phyloP scores from a whole-genome alignment of 768 basidiomycete species.

The Ramaria rubella region DNA sequence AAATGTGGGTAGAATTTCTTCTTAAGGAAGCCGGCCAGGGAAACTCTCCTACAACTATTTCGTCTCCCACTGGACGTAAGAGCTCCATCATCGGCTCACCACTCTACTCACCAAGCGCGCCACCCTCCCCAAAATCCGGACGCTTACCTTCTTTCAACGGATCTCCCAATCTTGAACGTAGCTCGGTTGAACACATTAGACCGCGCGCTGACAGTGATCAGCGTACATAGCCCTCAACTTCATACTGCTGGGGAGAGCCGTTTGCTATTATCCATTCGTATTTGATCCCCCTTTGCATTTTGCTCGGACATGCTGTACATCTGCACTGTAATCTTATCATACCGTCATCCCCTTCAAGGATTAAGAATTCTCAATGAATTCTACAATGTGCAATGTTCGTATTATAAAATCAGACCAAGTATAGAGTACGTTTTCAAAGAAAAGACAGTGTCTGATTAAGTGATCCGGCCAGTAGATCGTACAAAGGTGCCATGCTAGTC shows the following conservation, averaged over 20 bases:
- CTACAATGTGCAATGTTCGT: no score
- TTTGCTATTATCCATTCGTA: no score
- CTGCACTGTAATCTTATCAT: slow-evolving; percentile 3
- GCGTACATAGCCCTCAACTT: not conserved
- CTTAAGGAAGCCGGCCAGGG: slow-evolving; percentile 78
- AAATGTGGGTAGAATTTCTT: slow-evolving; percentile 96
- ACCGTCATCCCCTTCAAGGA: no score
- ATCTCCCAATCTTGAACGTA: not conserved
- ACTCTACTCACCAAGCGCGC: not conserved
- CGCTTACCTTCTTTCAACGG: not conserved
- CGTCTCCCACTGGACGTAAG: not conserved
- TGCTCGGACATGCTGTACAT: not conserved
- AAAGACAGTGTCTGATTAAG: no score
- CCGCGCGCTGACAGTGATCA: not conserved
- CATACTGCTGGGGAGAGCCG: no score
- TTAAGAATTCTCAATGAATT: no score
- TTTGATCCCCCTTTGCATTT: not conserved
- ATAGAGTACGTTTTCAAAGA: no score
- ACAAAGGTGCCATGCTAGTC: no score
- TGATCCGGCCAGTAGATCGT: no score
- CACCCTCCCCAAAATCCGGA: not conserved
- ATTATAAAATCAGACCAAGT: no score
- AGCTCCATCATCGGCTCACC: not conserved
- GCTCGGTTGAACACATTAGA: not conserved
- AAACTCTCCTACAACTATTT: slow-evolving; percentile 13